Evolutionary conservation across 2,329 filamentous ascomycete genomes (phyloP).

Genomic region (Claviceps citrina): DNA sequence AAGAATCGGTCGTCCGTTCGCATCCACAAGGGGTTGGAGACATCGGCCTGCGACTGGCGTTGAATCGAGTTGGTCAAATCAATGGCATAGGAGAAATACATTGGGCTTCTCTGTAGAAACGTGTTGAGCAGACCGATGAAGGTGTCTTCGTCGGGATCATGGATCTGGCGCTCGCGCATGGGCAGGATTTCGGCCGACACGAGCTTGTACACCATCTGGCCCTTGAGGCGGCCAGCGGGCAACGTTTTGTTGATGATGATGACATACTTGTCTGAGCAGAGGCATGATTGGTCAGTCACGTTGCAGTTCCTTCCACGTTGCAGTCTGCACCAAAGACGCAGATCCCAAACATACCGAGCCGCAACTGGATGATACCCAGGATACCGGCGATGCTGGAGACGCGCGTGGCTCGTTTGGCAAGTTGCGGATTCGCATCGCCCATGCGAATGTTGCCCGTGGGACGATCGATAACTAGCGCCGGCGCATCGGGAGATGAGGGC

Average conservation of each 20-base stretch:
- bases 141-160: conserved; percentile 85
- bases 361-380: conserved; percentile 80
- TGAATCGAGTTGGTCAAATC: conserved; percentile 97
- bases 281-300: background rate
- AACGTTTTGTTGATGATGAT: conserved; percentile 91
- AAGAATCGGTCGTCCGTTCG: conserved; percentile 94
- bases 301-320: background rate
- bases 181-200: conserved; percentile 83
- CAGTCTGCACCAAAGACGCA: no score
- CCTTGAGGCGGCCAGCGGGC: conserved; percentile 78
- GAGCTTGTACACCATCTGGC: conserved; percentile 92
- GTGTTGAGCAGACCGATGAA: conserved; percentile 72
- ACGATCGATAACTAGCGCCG: conserved; percentile 75
- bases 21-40: conserved; percentile 67
- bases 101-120: conserved; percentile 67
- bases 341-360: conserved; percentile 51
- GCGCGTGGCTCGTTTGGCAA: conserved; percentile 52
- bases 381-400: conserved; percentile 94
- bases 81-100: conserved; percentile 97
- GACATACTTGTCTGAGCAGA: conserved; percentile 67
- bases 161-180: conserved; percentile 78
- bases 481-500: conserved; percentile 78
- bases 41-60: conserved; percentile 66
- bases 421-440: conserved; percentile 60
- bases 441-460: conserved; percentile 83